phyloP scores from a whole-genome alignment of 148 eudicot genomes.

The Rhododendron mucronatum region DNA sequence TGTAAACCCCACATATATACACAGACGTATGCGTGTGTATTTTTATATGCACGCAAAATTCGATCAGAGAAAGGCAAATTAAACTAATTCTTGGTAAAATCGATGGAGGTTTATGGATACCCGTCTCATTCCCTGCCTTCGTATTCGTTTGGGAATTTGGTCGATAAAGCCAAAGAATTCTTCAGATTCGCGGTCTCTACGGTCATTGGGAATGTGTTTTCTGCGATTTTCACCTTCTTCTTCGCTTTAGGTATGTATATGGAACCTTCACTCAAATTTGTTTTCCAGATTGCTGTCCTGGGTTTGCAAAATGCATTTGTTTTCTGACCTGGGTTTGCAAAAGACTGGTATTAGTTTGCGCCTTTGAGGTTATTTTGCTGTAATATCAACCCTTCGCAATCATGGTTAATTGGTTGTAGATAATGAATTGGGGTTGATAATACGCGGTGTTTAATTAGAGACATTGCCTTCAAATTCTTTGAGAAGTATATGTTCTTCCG shows the following conservation, averaged over 20 bases:
- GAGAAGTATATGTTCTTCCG: background rate
- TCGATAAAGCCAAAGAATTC: conserved; percentile 48
- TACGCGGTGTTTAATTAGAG: background rate
- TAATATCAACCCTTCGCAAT: background rate
- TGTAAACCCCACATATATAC: background rate
- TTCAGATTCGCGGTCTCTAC: conserved; percentile 64
- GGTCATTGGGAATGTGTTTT: conserved; percentile 62
- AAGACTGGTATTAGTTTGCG: background rate
- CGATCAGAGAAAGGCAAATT: background rate
- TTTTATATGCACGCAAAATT: background rate
- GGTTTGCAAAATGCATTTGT: background rate
- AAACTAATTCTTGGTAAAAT: background rate
- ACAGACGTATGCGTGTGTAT: background rate
- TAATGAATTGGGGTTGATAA: background rate
- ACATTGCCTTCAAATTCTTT: background rate
- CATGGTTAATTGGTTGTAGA: background rate
- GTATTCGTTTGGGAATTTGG: conserved; percentile 37
- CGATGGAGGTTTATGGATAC: conserved; percentile 52
- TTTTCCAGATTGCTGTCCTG: background rate
- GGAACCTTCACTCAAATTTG: background rate
- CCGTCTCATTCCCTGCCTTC: conserved; percentile 52
- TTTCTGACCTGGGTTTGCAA: conserved; percentile 1
- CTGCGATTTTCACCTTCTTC: conserved; percentile 92
- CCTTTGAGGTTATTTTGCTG: background rate
- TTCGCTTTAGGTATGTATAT: conserved; percentile 73